Evolutionary conservation across 805 yeast species (phyloP).

Genomic region (Wickerhamiella kurtzmanii): DNA sequence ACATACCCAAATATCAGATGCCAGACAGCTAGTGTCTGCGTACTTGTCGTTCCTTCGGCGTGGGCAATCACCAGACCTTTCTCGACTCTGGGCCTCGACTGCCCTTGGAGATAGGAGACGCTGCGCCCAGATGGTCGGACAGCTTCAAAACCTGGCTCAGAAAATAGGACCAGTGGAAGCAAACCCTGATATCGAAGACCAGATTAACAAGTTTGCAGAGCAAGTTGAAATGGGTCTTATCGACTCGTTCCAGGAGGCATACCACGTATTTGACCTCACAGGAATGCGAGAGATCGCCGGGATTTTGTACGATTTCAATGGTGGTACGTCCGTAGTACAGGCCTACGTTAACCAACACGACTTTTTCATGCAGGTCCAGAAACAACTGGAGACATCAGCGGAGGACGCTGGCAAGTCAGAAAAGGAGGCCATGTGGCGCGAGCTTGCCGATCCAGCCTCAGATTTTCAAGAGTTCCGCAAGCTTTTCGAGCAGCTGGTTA

Average conservation of each 20-base stretch:
- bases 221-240: constrained; percentile 60
- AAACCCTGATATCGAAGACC: constrained; percentile 22
- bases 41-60: constrained; percentile 64
- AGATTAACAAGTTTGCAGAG: constrained; percentile 62
- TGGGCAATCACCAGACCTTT: constrained; percentile 41
- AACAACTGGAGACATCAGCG: constrained; percentile 10
- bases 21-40: constrained; percentile 59
- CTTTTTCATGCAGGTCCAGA: constrained; percentile 41
- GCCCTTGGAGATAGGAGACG: constrained; percentile 42
- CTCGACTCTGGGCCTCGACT: constrained; percentile 37
- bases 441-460: constrained; percentile 45
- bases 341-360: constrained; percentile 71
- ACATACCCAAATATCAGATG: constrained; percentile 57
- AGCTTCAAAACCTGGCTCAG: constrained; percentile 48
- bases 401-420: constrained; percentile 18
- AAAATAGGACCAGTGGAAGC: constrained; percentile 34
- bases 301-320: constrained; percentile 65
- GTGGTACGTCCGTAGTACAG: constrained; percentile 70
- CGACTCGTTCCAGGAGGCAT: constrained; percentile 59
- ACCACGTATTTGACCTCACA: constrained; percentile 50
- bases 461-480: constrained; percentile 38
- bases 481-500: constrained; percentile 38
- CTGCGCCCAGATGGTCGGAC: constrained; percentile 58
- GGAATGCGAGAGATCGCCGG: constrained; percentile 63
- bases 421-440: constrained; percentile 36